Conservation (phyloP, 2,329 filamentous ascomycete species). For the Stemphylium vesicarium region DNA sequence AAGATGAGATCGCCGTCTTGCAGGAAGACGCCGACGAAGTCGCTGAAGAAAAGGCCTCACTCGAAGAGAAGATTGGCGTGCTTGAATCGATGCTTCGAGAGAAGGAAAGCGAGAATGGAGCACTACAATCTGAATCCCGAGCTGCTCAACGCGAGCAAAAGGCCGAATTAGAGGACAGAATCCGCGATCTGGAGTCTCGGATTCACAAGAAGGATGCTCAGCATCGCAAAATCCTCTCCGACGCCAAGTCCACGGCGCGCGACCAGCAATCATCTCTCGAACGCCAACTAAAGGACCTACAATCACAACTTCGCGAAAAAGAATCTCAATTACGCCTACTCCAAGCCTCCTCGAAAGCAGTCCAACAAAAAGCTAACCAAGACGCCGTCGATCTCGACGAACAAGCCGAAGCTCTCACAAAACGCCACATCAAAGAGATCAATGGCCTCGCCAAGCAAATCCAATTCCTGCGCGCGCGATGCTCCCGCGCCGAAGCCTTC, state of each 20-base stretch:
- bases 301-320: conserved; percentile 34
- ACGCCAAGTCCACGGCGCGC: conserved; percentile 42
- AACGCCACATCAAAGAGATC: conserved; percentile 75
- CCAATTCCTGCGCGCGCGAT: conserved; percentile 83
- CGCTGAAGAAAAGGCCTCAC: conserved; percentile 59
- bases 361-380: conserved; percentile 37
- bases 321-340: conserved; percentile 34
- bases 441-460: conserved; percentile 88
- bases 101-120: conserved; percentile 38
- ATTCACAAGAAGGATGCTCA: conserved; percentile 42
- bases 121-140: conserved; percentile 47
- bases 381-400: conserved; percentile 44
- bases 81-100: conserved; percentile 48
- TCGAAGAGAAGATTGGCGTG: conserved; percentile 63
- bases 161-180: conserved; percentile 58
- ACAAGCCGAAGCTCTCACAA: conserved; percentile 68
- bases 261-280: conserved; percentile 48
- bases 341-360: conserved; percentile 38
- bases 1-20: conserved; percentile 61
- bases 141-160: conserved; percentile 64
- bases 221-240: conserved; percentile 35
- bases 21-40: conserved; percentile 53
- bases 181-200: conserved; percentile 30
- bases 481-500: conserved; percentile 80
- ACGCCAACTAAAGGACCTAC: conserved; percentile 58